Evolutionary conservation across 2,329 filamentous ascomycete species (phyloP).

Genomic region (Ophiocordyceps camponoti-floridani): DNA sequence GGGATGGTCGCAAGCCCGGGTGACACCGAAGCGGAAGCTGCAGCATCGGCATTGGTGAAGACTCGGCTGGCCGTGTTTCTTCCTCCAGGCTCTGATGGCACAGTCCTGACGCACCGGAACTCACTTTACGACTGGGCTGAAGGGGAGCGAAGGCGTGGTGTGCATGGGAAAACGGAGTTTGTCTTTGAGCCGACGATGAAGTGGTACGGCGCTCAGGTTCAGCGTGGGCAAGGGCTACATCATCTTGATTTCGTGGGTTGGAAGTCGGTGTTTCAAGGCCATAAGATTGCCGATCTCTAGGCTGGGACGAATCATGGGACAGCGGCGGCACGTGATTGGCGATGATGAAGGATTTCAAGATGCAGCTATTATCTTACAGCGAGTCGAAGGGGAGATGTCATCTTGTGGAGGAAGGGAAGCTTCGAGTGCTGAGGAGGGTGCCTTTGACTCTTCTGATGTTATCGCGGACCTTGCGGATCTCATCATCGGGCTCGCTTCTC

Average conservation of each 20-base stretch:
- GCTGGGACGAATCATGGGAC: neutral
- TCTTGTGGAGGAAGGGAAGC: conserved; percentile 39
- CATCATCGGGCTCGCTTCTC: conserved; percentile 42
- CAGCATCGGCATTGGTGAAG: conserved; percentile 6
- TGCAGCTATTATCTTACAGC: neutral
- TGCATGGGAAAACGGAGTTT: conserved; percentile 11
- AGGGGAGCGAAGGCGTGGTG: conserved; percentile 1
- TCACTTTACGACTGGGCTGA: conserved; percentile 21
- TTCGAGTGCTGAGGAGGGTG: conserved; percentile 54
- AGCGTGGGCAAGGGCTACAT: conserved; percentile 28
- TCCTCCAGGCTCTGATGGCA: conserved; percentile 18
- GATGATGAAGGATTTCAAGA: neutral
- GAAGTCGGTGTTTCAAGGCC: conserved; percentile 18
- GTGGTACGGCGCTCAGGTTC: conserved; percentile 31
- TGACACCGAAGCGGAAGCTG: conserved; percentile 7
- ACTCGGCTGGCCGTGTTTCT: conserved; percentile 24
- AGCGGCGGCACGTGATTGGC: neutral
- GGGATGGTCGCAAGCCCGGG: conserved; percentile 4
- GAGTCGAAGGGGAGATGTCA: conserved; percentile 2
- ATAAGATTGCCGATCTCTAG: conserved; percentile 10
- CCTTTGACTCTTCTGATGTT: conserved; percentile 69
- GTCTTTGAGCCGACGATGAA: conserved; percentile 26
- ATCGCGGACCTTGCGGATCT: conserved; percentile 53
- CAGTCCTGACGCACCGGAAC: conserved; percentile 21
- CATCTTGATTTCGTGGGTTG: conserved; percentile 28